Evolutionary conservation across 495 filamentous ascomycete genomes (phyloP).

Genomic region (Daldinia grandis): DNA sequence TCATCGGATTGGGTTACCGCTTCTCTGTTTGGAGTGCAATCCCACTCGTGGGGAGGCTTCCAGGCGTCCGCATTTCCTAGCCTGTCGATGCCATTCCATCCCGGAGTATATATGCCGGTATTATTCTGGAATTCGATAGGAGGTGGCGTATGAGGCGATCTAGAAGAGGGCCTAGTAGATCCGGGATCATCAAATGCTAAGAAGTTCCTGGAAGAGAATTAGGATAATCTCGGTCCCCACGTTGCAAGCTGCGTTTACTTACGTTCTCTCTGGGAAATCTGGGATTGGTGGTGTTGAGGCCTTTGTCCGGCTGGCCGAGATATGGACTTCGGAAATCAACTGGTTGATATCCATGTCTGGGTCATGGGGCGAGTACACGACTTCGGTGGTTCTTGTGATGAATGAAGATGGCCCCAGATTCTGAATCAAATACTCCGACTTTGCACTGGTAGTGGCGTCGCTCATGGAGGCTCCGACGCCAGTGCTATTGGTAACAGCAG

Average conservation of each 20-base stretch:
- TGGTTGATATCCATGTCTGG: constrained; percentile 44
- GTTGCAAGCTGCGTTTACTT: constrained; percentile 7
- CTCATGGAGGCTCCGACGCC: constrained; percentile 35
- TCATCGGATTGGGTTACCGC: constrained; percentile 18
- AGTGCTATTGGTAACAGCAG: constrained; percentile 46
- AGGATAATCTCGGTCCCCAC: neutral
- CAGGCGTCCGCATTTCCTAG: constrained; percentile 50
- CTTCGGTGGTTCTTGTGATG: constrained; percentile 49
- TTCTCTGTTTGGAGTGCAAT: constrained; percentile 38
- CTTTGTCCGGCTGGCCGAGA: constrained; percentile 45
- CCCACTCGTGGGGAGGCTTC: constrained; percentile 54
- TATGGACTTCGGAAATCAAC: constrained; percentile 47
- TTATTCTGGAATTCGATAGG: constrained; percentile 31
- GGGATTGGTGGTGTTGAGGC: constrained; percentile 28
- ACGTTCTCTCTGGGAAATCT: constrained; percentile 37
- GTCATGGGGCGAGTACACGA: constrained; percentile 44
- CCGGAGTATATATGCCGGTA: constrained; percentile 27
- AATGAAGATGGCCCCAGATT: constrained; percentile 50
- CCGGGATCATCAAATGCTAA: constrained; percentile 38
- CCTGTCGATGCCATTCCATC: constrained; percentile 31
- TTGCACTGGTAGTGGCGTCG: constrained; percentile 11
- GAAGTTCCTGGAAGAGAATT: constrained; percentile 24
- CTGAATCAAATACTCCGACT: constrained; percentile 43
- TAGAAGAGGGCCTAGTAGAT: constrained; percentile 33
- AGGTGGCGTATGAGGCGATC: constrained; percentile 39